Percentiles rank a stretch among this genome's conserved stretches.
Conservation (phyloP, 208 protist species). For the Angomonas ambiguus region DNA sequence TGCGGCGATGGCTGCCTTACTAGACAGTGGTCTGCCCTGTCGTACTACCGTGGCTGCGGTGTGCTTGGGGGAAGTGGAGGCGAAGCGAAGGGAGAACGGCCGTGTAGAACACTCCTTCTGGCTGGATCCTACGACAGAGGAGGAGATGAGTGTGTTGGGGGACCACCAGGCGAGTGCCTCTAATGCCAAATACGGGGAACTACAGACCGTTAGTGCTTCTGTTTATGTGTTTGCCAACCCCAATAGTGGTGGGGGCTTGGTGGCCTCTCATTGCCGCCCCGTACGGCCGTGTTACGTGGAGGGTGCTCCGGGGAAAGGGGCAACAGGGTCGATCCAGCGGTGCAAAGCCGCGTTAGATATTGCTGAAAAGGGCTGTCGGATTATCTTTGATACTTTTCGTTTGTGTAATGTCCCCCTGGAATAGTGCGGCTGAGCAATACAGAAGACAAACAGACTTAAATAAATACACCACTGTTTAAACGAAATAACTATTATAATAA, state of each 20-base stretch:
- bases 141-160: conserved; percentile 39
- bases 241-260: conserved; percentile 33
- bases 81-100: background rate
- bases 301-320: background rate
- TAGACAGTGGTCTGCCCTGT: conserved; percentile 80
- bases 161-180: background rate
- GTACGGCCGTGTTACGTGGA: background rate
- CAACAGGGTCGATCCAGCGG: conserved; percentile 24
- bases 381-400: conserved; percentile 75
- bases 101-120: conserved; percentile 19
- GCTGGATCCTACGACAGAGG: conserved; percentile 57
- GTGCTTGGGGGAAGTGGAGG: background rate
- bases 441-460: no score
- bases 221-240: conserved; percentile 73
- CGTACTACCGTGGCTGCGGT: conserved; percentile 80
- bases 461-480: background rate
- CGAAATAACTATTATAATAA: no score
- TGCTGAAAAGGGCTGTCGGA: conserved; percentile 45
- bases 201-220: conserved; percentile 24
- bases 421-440: conserved; percentile 9
- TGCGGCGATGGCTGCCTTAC: conserved; percentile 75
- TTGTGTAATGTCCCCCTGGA: conserved; percentile 63
- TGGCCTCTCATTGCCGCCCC: conserved; percentile 37
- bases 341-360: conserved; percentile 42
- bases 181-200: background rate